These are phyloP conservation scores for Fusarium nurragi DNA, from an alignment of 2,329 filamentous ascomycete species.

Conservation along the genomic window DNA sequence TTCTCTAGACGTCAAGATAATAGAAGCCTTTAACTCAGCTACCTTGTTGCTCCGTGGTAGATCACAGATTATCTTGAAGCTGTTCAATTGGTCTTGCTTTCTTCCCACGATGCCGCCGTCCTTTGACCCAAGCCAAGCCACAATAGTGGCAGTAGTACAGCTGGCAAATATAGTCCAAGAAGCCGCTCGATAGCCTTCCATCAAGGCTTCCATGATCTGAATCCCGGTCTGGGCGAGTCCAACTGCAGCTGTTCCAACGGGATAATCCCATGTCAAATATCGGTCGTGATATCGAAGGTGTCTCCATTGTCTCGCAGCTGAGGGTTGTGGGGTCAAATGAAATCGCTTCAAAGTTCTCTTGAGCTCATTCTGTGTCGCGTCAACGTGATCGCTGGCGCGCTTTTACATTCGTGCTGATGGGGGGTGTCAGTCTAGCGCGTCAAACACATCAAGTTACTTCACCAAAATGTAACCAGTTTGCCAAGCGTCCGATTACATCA, in stretches of 20 bases:
- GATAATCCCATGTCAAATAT: conserved; percentile 6
- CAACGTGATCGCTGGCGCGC: conserved; percentile 8
- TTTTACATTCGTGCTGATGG: background rate
- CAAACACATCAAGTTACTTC: background rate
- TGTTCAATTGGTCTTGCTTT: conserved; percentile 55
- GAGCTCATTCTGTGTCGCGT: too few relatives aligned
- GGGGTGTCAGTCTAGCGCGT: too few relatives aligned
- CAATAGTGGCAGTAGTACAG: conserved; percentile 50
- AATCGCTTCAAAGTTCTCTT: background rate
- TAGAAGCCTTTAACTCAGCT: too few relatives aligned
- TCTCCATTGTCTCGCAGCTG: background rate
- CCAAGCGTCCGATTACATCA: too few relatives aligned
- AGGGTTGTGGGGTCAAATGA: background rate
- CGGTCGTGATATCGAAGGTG: background rate
- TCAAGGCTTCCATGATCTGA: conserved; percentile 54
- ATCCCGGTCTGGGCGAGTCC: conserved; percentile 48
- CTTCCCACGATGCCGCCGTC: conserved; percentile 60
- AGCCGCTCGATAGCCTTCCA: conserved; percentile 61
- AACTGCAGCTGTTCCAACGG: conserved; percentile 45
- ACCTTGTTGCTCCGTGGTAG: too few relatives aligned
- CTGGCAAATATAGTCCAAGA: conserved; percentile 63
- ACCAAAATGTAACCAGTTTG: too few relatives aligned
- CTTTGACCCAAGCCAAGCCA: conserved; percentile 52
- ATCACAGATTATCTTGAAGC: too few relatives aligned
- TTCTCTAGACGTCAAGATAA: too few relatives aligned